phyloP scores from a whole-genome alignment of 2,329 filamentous ascomycete species.

The Thermomyces lanuginosus region DNA sequence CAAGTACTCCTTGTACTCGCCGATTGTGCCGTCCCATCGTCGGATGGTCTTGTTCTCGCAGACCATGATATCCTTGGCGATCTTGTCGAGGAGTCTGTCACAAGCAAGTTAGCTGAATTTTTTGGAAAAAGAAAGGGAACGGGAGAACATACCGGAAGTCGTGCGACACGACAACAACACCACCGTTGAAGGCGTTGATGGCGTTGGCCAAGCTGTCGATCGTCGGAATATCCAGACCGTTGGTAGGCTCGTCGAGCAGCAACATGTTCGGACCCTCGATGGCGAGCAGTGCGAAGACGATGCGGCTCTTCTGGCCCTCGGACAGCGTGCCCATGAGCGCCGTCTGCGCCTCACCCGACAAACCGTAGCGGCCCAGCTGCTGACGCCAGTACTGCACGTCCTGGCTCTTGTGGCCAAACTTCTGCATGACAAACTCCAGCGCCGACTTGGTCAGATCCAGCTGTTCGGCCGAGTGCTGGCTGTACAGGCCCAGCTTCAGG shows the following conservation, averaged over 20 bases:
- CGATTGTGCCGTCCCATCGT: slow-evolving; percentile 76
- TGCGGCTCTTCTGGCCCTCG: slow-evolving; percentile 94
- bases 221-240: slow-evolving; percentile 96
- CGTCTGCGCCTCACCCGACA: slow-evolving; percentile 85
- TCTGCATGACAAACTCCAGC: slow-evolving; percentile 93
- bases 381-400: slow-evolving; percentile 99
- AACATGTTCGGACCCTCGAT: slow-evolving; percentile 97
- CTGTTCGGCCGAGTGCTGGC: slow-evolving; percentile 95
- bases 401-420: slow-evolving; percentile 74
- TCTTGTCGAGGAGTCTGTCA: slow-evolving; percentile 83
- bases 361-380: slow-evolving; percentile 86
- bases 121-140: slow-evolving; percentile 2
- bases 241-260: slow-evolving; percentile 93
- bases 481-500: slow-evolving; percentile 96
- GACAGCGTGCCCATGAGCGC: slow-evolving; percentile 95
- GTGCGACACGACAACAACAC: slow-evolving; percentile 96
- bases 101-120: slow-evolving; percentile 8
- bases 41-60: slow-evolving; percentile 95
- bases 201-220: slow-evolving; percentile 96
- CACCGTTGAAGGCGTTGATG: slow-evolving; percentile 89
- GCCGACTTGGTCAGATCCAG: slow-evolving; percentile 96
- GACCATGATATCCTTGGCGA: slow-evolving; percentile 98
- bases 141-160: slow-evolving; percentile 68
- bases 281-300: slow-evolving; percentile 89
- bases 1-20: slow-evolving; percentile 94